A percentile compares a stretch with the other conserved stretches of the same genome.
These are phyloP conservation scores for Fusarium tjaetaba DNA, from an alignment of 2,329 filamentous ascomycete genomes.

Conservation along the genomic window DNA sequence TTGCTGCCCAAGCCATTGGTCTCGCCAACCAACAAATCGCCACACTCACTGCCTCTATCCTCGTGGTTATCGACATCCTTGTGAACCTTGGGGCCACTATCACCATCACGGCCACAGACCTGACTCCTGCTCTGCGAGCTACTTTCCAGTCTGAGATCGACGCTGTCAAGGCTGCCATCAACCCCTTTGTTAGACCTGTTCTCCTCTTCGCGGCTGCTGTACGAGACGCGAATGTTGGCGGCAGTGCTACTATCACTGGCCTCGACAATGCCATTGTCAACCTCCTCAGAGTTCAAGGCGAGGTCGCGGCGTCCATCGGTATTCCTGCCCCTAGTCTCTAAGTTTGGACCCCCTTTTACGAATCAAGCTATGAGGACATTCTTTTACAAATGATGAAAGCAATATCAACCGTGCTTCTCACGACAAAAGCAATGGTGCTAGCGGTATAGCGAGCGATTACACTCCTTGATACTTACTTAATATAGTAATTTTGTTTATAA, in stretches of 20 bases:
- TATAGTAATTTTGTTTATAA: neutral
- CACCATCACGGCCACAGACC: neutral
- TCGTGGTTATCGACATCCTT: neutral
- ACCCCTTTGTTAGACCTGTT: slow-evolving; percentile 13
- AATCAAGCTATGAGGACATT: neutral
- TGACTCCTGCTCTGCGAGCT: neutral
- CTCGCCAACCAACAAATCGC: slow-evolving; percentile 2
- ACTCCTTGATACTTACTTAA: slow-evolving; percentile 1
- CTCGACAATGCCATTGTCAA: neutral
- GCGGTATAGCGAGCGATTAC: neutral
- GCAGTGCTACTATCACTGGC: neutral
- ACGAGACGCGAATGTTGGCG: neutral
- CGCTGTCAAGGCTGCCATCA: neutral
- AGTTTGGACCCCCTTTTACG: neutral
- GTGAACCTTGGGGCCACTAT: neutral
- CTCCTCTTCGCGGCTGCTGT: neutral
- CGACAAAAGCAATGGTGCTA: neutral
- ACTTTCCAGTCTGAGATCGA: neutral
- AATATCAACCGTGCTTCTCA: neutral
- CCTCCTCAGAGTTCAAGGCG: neutral
- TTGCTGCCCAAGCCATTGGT: neutral
- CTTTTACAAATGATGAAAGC: neutral
- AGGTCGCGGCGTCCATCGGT: neutral
- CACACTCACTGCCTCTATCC: neutral
- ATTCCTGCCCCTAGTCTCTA: neutral